Percentiles rank a stretch among this genome's conserved stretches.
phyloP scores from a whole-genome alignment of 148 eudicot genomes.

The Cornus kousa region DNA sequence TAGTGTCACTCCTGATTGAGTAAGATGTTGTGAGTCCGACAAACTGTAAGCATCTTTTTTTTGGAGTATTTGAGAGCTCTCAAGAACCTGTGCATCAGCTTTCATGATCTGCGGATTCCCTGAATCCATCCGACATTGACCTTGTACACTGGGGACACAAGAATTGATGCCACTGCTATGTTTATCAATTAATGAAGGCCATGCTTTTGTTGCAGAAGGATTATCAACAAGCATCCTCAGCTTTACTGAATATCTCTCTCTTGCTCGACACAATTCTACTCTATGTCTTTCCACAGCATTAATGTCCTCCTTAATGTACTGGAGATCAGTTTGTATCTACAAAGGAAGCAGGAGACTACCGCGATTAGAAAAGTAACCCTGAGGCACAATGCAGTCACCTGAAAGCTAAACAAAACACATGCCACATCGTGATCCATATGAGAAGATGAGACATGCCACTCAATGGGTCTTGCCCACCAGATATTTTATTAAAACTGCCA shows the following conservation, averaged over 20 bases:
- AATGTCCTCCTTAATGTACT: slow-evolving; percentile 79
- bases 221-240: slow-evolving; percentile 47
- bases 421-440: neutral
- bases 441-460: neutral
- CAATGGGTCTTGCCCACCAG: neutral
- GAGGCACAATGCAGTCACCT: neutral
- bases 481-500: neutral
- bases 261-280: slow-evolving; percentile 40
- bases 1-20: slow-evolving; percentile 46
- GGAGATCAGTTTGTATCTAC: slow-evolving; percentile 76
- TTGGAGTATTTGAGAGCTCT: slow-evolving; percentile 29
- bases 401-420: neutral
- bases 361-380: neutral
- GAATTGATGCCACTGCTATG: slow-evolving; percentile 28
- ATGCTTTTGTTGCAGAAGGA: slow-evolving; percentile 28
- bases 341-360: slow-evolving; percentile 11
- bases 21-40: slow-evolving; percentile 41
- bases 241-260: slow-evolving; percentile 45
- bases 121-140: slow-evolving; percentile 22
- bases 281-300: slow-evolving; percentile 56
- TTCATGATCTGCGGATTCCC: slow-evolving; percentile 30
- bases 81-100: slow-evolving; percentile 34
- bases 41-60: slow-evolving; percentile 35
- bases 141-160: slow-evolving; percentile 23
- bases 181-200: slow-evolving; percentile 38